Base-by-base conservation (phyloP, 2,329 filamentous ascomycete species). In the Fusarium piperis region DNA sequence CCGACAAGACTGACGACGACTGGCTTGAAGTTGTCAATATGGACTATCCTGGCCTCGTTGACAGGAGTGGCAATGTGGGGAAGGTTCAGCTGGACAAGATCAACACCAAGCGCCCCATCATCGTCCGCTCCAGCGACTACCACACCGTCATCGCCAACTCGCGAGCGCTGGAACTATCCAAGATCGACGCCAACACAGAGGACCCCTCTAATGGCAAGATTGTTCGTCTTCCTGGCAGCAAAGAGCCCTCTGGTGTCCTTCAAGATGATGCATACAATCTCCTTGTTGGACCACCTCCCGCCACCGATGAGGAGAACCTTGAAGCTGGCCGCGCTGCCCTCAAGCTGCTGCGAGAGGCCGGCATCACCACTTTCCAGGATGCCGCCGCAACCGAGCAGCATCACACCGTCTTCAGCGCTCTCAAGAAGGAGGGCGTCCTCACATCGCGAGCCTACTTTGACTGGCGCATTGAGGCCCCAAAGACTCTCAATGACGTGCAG, bases 281-380 rank as follows among this genome's bases (percentile, higher is more conserved):
- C 7, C 67, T 77, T 2, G 46, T 71, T 1, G 74, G 75, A 1
- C 76, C 75, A 6, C 63, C 71, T 13, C 52, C 64, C 6, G 68
- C 76, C 0, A 67, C 75, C 0, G 64, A 65, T 0, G 64, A 69
- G 12, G 75, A 78, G 38, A 71, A 76, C 59, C 35, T 73, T 11
- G 36, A 70, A 10, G 71, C 71, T 38, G 71, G 57, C 11, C 72
- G 71, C 1, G 76, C 76, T 12, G 76, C 76, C 0, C 70, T 78
- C 20, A 76, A 74, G 51, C 64, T 78, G 6, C 64, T 78, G 8
- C 71, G 76, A 2, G 76, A 78, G 53, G 73, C 73, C 4, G 75
- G 75, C 1, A 72, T 78, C 10, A 78, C 76, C 7, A 74, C 76
- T 0, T 78, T 78, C 48, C 76, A 78, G 23, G 76, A 78, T 2